Conservation (phyloP, 768 basidiomycete species). For the Strobilomyces dryophilus region DNA sequence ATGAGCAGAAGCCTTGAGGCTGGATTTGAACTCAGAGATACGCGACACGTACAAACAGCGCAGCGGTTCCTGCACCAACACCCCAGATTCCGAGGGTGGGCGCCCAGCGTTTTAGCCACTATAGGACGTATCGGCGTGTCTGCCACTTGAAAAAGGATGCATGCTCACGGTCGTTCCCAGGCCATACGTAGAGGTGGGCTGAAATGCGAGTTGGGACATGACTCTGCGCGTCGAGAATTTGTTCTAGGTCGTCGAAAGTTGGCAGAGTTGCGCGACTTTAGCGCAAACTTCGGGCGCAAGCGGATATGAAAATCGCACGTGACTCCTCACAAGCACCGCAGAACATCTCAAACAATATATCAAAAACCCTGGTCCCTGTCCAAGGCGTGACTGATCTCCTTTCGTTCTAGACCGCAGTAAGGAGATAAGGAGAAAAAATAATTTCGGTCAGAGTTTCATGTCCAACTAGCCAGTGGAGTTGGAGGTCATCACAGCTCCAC, state of each 20-base stretch:
- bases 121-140: not conserved
- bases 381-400: not conserved
- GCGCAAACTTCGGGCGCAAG: conserved; percentile 1
- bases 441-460: not conserved
- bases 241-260: not conserved
- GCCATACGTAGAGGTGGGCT: conserved; percentile 35
- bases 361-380: not conserved
- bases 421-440: not conserved
- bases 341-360: not conserved
- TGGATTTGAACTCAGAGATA: not conserved
- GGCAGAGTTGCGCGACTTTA: not conserved
- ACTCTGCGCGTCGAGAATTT: not conserved
- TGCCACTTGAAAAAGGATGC: not conserved
- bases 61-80: conserved; percentile 60
- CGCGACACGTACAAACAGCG: conserved; percentile 50
- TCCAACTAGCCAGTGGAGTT: not conserved
- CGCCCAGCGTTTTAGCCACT: conserved; percentile 58
- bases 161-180: conserved; percentile 37
- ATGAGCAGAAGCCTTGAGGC: conserved; percentile 5
- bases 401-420: not conserved
- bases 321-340: not conserved
- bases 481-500: not conserved
- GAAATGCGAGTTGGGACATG: conserved; percentile 44
- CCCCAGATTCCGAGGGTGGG: conserved; percentile 68
- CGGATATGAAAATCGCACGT: conserved; percentile 20